Evolutionary conservation across 345 rosid species (phyloP).

Genomic region (Bruguiera parviflora): DNA sequence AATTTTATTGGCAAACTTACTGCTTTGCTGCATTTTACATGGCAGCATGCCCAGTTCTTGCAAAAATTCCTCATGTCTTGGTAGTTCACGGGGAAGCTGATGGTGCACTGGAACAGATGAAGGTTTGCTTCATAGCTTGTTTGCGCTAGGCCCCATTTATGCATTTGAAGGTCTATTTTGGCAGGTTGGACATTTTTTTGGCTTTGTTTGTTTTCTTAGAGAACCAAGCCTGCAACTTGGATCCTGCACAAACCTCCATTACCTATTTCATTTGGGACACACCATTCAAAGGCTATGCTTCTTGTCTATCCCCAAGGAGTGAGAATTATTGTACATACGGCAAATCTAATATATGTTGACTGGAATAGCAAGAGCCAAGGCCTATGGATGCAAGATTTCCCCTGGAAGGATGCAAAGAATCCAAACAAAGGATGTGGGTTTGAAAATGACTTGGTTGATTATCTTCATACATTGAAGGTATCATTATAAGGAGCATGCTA

Average conservation of each 20-base stretch:
- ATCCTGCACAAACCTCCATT: slow-evolving; percentile 82
- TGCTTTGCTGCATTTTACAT: slow-evolving; percentile 4
- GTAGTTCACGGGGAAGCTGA: slow-evolving; percentile 93
- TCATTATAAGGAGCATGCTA: not conserved
- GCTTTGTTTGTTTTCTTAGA: slow-evolving; percentile 37
- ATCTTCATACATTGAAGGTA: slow-evolving; percentile 82
- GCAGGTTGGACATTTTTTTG: slow-evolving; percentile 5
- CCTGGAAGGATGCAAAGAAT: slow-evolving; percentile 74
- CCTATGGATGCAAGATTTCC: slow-evolving; percentile 99
- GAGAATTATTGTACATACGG: slow-evolving; percentile 83
- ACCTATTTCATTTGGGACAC: slow-evolving; percentile 88
- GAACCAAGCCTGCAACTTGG: slow-evolving; percentile 78
- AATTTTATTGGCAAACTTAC: not conserved
- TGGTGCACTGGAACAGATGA: slow-evolving; percentile 61
- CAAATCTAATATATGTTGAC: slow-evolving; percentile 82
- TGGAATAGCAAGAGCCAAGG: slow-evolving; percentile 99
- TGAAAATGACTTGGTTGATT: slow-evolving; percentile 79
- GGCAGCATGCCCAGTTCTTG: slow-evolving; percentile 76
- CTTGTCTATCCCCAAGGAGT: slow-evolving; percentile 82
- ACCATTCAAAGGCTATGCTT: slow-evolving; percentile 91
- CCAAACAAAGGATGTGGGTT: slow-evolving; percentile 50
- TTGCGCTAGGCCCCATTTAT: not conserved
- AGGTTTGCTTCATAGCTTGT: slow-evolving; percentile 44
- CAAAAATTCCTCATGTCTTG: slow-evolving; percentile 66
- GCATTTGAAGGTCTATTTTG: not conserved